Base-by-base conservation (phyloP, 352 stramenopile species). In the Pythium apleroticum region DNA sequence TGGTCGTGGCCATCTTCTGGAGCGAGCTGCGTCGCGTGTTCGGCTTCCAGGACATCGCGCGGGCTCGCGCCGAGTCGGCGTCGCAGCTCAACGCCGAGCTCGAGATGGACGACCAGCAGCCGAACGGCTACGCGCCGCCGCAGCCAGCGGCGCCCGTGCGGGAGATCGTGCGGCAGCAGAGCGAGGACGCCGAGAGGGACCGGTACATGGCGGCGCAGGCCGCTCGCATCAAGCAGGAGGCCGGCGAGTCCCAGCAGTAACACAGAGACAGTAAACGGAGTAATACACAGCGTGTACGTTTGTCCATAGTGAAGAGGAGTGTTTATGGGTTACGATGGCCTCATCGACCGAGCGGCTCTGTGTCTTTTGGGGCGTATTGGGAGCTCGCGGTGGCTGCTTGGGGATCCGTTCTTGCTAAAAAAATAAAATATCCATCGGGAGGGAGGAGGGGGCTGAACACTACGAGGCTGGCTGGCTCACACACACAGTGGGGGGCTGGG, bases 41-140 rank as follows among this genome's bases (percentile, higher is more conserved):
- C 60, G 80, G 81, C 0, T 89, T 93, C 62, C 80, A 90, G 54
- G 77, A 88, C 43, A 86, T 90, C 52, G 80, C 80, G 17, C 72
- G 84, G 7, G 80, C 81, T 15, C 79, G 83, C 0, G 81, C 81
- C 14, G 79, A 75, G 24, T 92, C 83, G 10, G 83, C 83, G 0
- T 89, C 81, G 27, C 81, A 90, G 70, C 68, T 92, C 17, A 76
- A 66, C 15, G 69, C 76, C 1, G 68, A 88, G 39, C 72, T 86
- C n/a, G 71, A 89, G 39, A 68, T 57, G 33, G 45, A 67, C 19
- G 45, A 71, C 7, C 4, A 48, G 35, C 59, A 39, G n/a, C n/a
- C n/a, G 9, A 58, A 69, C n/a, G 25, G 35, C 41, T 9, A 50
- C 12, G 10, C 27, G 27, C 52, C 37, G 28, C 52, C 12, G 9